These are phyloP conservation scores for Trichosanthes truncata DNA, from an alignment of 306 rosid genomes.

Conservation along the genomic window DNA sequence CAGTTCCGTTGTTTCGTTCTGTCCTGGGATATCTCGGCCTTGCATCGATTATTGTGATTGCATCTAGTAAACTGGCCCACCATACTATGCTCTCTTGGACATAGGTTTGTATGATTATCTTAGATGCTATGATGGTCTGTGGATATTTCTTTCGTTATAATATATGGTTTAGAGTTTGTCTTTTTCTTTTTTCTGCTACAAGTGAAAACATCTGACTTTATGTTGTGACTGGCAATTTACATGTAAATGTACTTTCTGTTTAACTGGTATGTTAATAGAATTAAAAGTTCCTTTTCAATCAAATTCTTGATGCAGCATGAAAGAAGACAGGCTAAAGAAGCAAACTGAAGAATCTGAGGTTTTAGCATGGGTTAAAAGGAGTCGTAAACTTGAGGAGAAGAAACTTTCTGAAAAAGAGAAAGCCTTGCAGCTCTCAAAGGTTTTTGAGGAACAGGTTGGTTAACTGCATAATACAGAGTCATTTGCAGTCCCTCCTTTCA, in stretches of 20 bases:
- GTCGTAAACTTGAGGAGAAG: constrained; percentile 68
- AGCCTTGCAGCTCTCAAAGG: constrained; percentile 72
- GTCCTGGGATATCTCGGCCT: neutral
- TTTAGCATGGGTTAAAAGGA: constrained; percentile 68
- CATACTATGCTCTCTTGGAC: neutral
- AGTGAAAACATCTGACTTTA: neutral
- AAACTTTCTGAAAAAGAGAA: constrained; percentile 46
- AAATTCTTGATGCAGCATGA: constrained; percentile 41
- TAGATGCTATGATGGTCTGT: neutral
- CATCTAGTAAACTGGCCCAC: neutral
- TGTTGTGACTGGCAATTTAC: neutral
- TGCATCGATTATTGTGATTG: neutral
- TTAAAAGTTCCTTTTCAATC: neutral
- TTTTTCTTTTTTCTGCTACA: neutral
- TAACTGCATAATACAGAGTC: neutral
- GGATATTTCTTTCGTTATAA: neutral
- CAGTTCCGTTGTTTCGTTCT: neutral
- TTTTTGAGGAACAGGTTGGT: constrained; percentile 87
- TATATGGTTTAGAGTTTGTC: neutral
- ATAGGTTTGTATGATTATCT: neutral
- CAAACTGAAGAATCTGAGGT: constrained; percentile 65
- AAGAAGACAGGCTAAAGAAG: constrained; percentile 64
- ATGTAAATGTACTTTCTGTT: neutral
- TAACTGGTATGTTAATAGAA: neutral
- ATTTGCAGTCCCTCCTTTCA: neutral